A percentile compares a stretch with the other conserved stretches of the same genome.
phyloP scores from a whole-genome alignment of 768 basidiomycete genomes.

The Lactarius tabidus region DNA sequence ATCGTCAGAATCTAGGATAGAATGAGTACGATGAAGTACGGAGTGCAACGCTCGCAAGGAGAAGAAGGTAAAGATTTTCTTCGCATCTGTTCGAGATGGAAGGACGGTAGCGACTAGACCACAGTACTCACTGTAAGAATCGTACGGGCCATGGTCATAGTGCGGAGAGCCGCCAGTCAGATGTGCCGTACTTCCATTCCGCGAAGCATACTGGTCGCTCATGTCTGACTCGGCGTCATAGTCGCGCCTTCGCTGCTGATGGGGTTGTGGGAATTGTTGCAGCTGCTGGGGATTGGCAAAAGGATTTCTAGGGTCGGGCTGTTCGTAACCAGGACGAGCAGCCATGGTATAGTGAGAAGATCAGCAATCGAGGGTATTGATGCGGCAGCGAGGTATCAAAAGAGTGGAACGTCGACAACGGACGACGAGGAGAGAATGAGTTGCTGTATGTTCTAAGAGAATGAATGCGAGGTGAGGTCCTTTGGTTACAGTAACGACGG shows the following conservation, averaged over 20 bases:
- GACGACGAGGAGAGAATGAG: slow-evolving; percentile 2
- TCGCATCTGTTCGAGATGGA: not conserved
- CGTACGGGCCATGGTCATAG: slow-evolving; percentile 25
- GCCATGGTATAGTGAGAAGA: slow-evolving; percentile 31
- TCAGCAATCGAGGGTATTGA: slow-evolving; percentile 11
- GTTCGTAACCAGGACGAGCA: slow-evolving; percentile 34
- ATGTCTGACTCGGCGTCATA: slow-evolving; percentile 28
- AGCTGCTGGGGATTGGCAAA: slow-evolving; percentile 29
- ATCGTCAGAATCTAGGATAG: slow-evolving; percentile 32
- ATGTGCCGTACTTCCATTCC: slow-evolving; percentile 25
- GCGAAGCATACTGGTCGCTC: slow-evolving; percentile 25
- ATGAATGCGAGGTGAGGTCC: not conserved
- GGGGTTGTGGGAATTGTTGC: slow-evolving; percentile 26
- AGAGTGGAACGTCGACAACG: slow-evolving; percentile 17
- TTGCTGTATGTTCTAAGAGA: slow-evolving; percentile 3
- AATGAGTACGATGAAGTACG: slow-evolving; percentile 17
- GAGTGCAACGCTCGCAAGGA: not conserved
- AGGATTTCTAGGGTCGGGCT: slow-evolving; percentile 34
- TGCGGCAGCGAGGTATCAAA: slow-evolving; percentile 14
- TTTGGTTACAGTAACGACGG: not conserved
- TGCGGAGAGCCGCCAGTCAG: slow-evolving; percentile 12
- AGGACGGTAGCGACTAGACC: not conserved
- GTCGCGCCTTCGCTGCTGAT: slow-evolving; percentile 22
- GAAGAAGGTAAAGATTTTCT: not conserved
- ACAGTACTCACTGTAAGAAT: slow-evolving; percentile 25